A percentile compares a stretch with the other conserved stretches of the same genome.
These are phyloP conservation scores for Pascua sp. DNA, from an alignment of 1,284 basidiomycete genomes.

Conservation along the genomic window DNA sequence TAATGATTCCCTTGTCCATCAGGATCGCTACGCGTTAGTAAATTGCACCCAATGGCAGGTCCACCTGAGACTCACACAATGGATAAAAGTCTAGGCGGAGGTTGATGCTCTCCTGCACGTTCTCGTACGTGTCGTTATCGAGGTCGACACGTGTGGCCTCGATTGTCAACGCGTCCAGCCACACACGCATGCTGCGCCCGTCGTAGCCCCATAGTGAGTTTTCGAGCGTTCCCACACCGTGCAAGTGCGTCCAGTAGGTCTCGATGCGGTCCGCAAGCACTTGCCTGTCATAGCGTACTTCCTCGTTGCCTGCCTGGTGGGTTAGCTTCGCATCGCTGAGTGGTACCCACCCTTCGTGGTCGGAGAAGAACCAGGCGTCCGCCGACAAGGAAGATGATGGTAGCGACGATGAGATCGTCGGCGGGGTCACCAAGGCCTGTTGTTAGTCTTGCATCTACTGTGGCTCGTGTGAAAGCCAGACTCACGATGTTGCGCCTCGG, in stretches of 20 bases:
- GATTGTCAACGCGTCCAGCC: conserved; percentile 91
- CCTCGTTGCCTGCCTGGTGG: conserved; percentile 68
- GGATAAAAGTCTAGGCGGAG: conserved; percentile 93
- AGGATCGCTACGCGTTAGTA: conserved; percentile 65
- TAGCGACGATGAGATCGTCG: conserved; percentile 89
- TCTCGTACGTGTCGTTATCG: conserved; percentile 54
- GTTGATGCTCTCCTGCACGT: conserved; percentile 85
- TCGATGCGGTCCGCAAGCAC: conserved; percentile 93
- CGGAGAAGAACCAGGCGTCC: conserved; percentile 84
- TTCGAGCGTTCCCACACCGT: conserved; percentile 85
- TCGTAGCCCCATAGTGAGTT: conserved; percentile 98
- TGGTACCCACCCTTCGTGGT: conserved; percentile 58
- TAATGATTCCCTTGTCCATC: conserved; percentile 98
- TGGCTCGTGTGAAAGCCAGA: conserved; percentile 53
- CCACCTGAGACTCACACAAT: conserved; percentile 58
- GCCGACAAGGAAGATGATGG: conserved; percentile 92
- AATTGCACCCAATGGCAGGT: background rate
- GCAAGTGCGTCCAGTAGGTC: conserved; percentile 96
- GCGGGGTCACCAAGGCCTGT: conserved; percentile 87
- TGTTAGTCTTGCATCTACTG: conserved; percentile 4
- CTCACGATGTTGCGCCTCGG: conserved; percentile 69
- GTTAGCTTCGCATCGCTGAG: conserved; percentile 36
- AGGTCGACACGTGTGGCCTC: conserved; percentile 58
- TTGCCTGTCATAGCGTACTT: conserved; percentile 92
- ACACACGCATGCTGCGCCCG: conserved; percentile 80